Evolutionary conservation across 352 stramenopile species (phyloP).

Genomic region (Globisporangium mamillatum): DNA sequence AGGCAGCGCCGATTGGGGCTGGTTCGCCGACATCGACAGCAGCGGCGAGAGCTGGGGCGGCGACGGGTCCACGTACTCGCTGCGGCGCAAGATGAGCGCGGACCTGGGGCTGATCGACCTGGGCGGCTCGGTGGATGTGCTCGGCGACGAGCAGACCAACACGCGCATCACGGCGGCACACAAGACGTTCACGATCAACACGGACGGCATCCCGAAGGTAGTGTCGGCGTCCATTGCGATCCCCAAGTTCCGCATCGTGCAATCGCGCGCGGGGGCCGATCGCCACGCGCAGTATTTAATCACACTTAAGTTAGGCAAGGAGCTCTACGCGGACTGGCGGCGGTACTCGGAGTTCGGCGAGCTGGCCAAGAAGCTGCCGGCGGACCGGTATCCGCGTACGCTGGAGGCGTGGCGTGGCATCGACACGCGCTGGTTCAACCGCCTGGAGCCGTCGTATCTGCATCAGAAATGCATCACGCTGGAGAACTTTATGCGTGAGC

Average conservation of each 20-base stretch:
- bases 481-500: conserved; percentile 85
- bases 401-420: conserved; percentile 70
- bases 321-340: conserved; percentile 84
- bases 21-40: conserved; percentile 87
- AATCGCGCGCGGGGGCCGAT: conserved; percentile 74
- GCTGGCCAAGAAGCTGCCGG: conserved; percentile 73
- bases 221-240: conserved; percentile 80
- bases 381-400: conserved; percentile 53
- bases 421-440: conserved; percentile 87
- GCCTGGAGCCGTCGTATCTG: conserved; percentile 81
- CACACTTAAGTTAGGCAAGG: conserved; percentile 83
- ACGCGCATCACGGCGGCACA: conserved; percentile 79
- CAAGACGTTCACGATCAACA: conserved; percentile 80
- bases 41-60: conserved; percentile 80
- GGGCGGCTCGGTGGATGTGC: conserved; percentile 58
- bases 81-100: conserved; percentile 63
- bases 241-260: conserved; percentile 87
- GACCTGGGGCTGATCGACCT: conserved; percentile 71
- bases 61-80: conserved; percentile 60
- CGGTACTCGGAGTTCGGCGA: conserved; percentile 88
- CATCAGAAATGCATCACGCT: conserved; percentile 88
- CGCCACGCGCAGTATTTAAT: conserved; percentile 88
- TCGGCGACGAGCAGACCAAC: conserved; percentile 84
- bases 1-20: conserved; percentile 82
- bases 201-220: conserved; percentile 77